Percentiles rank a stretch among this genome's conserved stretches.
These are phyloP conservation scores for Stephania cephalantha DNA, from an alignment of 164 flowering plant species.

Conservation along the genomic window DNA sequence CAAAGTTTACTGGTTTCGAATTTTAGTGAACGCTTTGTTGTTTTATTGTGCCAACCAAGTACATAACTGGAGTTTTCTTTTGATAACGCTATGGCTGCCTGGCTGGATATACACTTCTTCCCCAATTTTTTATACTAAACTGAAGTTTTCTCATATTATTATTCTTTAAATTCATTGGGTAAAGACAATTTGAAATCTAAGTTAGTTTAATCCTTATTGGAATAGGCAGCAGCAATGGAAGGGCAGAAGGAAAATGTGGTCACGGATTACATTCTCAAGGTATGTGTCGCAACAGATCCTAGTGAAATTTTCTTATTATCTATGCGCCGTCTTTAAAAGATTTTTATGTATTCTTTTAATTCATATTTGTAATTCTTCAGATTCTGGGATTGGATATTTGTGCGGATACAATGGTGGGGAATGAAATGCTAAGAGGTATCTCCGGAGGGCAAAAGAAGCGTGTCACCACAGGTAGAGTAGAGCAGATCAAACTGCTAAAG, in stretches of 20 bases:
- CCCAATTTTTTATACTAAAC: too few relatives aligned
- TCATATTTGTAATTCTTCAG: not conserved
- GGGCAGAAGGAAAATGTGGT: constrained; percentile 64
- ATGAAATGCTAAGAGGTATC: constrained; percentile 11
- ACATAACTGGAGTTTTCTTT: too few relatives aligned
- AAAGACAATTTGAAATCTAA: not conserved
- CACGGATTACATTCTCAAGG: constrained; percentile 79
- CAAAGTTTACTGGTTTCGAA: not conserved
- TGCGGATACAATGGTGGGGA: constrained; percentile 10
- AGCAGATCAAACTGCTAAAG: not conserved
- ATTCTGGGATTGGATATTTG: constrained; percentile 1
- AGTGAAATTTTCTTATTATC: too few relatives aligned
- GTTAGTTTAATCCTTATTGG: not conserved
- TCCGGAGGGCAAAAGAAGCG: constrained; percentile 15
- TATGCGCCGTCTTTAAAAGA: not conserved
- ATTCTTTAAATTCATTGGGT: too few relatives aligned
- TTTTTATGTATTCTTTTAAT: not conserved
- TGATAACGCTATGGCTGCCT: too few relatives aligned
- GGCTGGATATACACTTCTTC: too few relatives aligned
- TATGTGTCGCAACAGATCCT: constrained; percentile 12
- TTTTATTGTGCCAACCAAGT: too few relatives aligned
- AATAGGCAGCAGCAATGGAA: constrained; percentile 54
- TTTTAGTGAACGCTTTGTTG: too few relatives aligned
- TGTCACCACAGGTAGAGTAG: constrained; percentile 8
- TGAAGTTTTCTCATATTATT: too few relatives aligned